A percentile compares a stretch with the other conserved stretches of the same genome.
Evolutionary conservation across 2,329 filamentous ascomycete species (phyloP).

Genomic region (Gnomoniopsis smithogilvyi): DNA sequence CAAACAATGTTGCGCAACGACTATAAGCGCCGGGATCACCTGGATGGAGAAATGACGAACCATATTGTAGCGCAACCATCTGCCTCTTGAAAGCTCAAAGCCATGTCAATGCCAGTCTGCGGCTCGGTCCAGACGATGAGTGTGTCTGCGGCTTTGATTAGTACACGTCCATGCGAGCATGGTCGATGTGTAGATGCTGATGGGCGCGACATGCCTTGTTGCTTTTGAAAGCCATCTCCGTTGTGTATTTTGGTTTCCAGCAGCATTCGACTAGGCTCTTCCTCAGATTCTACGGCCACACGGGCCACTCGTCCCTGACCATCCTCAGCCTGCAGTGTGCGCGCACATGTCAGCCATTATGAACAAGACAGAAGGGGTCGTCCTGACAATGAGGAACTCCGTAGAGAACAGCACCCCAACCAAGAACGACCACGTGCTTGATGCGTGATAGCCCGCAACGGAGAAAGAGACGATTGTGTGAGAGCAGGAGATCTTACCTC

Average conservation of each 20-base stretch:
- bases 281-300: slow-evolving; percentile 91
- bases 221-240: slow-evolving; percentile 96
- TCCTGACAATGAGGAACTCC: background rate
- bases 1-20: background rate
- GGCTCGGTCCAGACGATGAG: slow-evolving; percentile 97
- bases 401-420: background rate
- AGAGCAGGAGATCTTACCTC: slow-evolving; percentile 53
- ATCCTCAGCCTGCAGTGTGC: slow-evolving; percentile 45
- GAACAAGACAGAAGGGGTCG: background rate
- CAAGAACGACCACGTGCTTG: background rate
- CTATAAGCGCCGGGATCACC: too few relatives aligned
- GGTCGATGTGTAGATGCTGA: slow-evolving; percentile 1
- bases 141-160: slow-evolving; percentile 62
- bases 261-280: slow-evolving; percentile 77
- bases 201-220: slow-evolving; percentile 70
- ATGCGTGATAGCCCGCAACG: background rate
- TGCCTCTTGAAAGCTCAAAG: slow-evolving; percentile 94
- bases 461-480: background rate
- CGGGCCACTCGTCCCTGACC: slow-evolving; percentile 73
- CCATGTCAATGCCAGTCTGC: slow-evolving; percentile 85
- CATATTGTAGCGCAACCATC: slow-evolving; percentile 93
- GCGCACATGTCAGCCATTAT: slow-evolving; percentile 22
- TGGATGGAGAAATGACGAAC: slow-evolving; percentile 43
- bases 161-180: slow-evolving; percentile 26
- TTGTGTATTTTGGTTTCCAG: slow-evolving; percentile 88